These are phyloP conservation scores for Hypsizygus ulmarius DNA, from an alignment of 1,284 basidiomycete species.

Conservation along the genomic window DNA sequence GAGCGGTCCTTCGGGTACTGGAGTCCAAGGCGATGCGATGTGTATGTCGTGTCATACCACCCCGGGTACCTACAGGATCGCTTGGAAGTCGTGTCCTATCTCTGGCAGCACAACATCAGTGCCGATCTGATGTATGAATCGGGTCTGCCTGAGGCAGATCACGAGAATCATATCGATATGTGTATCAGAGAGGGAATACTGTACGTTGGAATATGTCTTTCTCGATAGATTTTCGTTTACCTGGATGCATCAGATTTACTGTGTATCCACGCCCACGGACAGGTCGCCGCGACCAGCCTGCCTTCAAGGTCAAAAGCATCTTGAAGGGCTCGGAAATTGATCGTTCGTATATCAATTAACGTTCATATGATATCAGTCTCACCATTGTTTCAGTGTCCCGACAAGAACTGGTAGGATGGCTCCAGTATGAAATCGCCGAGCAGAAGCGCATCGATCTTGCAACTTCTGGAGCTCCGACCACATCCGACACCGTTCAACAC, in stretches of 20 bases:
- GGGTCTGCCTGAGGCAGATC: conserved; percentile 56
- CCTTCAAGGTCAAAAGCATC: conserved; percentile 79
- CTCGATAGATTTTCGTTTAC: conserved; percentile 8
- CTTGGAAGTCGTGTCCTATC: conserved; percentile 71
- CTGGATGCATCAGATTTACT: conserved; percentile 52
- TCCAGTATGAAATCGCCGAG: conserved; percentile 75
- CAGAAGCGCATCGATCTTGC: conserved; percentile 70
- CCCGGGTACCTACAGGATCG: conserved; percentile 74
- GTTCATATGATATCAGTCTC: background rate
- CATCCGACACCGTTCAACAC: conserved; percentile 34
- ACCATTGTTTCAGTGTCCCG: conserved; percentile 49
- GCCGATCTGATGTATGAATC: conserved; percentile 87
- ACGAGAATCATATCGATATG: conserved; percentile 61
- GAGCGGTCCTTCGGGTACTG: conserved; percentile 82
- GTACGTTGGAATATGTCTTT: conserved; percentile 39
- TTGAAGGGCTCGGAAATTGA: conserved; percentile 73
- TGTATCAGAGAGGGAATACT: conserved; percentile 77
- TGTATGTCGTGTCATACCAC: conserved; percentile 80
- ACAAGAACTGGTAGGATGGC: conserved; percentile 66
- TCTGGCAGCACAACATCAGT: conserved; percentile 83
- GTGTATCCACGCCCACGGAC: conserved; percentile 64
- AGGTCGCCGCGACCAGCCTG: conserved; percentile 57
- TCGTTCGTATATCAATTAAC: conserved; percentile 38
- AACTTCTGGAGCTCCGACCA: conserved; percentile 51
- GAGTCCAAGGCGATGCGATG: conserved; percentile 84